Percentiles rank a stretch among this genome's conserved stretches.
phyloP scores from a whole-genome alignment of 306 rosid genomes.

The Quercus rubra region DNA sequence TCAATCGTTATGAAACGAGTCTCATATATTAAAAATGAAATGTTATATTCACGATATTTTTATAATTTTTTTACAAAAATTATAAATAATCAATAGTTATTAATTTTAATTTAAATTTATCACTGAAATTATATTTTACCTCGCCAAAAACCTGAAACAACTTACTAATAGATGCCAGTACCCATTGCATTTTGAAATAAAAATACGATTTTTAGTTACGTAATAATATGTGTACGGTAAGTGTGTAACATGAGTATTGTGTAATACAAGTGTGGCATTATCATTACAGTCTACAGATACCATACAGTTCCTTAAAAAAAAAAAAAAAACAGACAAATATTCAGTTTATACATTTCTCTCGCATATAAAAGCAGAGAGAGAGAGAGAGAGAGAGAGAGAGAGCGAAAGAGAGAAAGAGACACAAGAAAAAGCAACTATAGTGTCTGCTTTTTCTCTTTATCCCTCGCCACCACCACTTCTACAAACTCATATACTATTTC shows the following conservation, averaged over 20 bases:
- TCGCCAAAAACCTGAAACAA: fast-evolving
- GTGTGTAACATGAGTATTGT: no score
- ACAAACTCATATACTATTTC: not conserved
- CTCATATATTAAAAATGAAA: fast-evolving
- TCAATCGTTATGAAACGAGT: fast-evolving
- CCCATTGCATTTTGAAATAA: no score
- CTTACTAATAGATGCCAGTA: fast-evolving
- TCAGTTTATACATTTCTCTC: no score
- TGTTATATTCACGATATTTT: no score
- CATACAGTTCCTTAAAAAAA: no score
- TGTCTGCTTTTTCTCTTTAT: constrained; percentile 4
- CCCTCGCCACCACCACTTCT: not conserved
- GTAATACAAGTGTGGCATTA: no score
- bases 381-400: not conserved
- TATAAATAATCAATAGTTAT: fast-evolving
- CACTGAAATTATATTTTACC: fast-evolving
- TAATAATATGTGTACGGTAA: no score
- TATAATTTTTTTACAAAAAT: fast-evolving
- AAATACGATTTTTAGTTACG: no score
- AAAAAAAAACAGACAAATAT: no score
- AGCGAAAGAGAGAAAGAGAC: not conserved
- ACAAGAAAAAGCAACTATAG: not conserved
- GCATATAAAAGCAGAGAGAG: not conserved
- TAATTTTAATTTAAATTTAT: no score
- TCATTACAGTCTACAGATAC: no score